A percentile compares a stretch with the other conserved stretches of the same genome.
Conservation (phyloP, 2,329 filamentous ascomycete species). For the Fusarium staphyleae region DNA sequence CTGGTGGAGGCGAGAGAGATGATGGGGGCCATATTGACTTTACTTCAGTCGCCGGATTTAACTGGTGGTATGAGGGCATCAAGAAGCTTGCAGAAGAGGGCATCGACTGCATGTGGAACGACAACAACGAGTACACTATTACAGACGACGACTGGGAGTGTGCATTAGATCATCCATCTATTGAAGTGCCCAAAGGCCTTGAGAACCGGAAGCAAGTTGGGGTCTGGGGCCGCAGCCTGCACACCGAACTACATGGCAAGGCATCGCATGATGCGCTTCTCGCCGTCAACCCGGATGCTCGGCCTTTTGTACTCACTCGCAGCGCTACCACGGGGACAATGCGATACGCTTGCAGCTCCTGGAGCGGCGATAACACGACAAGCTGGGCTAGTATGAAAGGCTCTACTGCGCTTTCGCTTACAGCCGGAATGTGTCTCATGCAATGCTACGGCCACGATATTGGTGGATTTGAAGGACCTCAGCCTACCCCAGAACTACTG, state of each 20-base stretch:
- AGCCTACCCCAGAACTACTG: slow-evolving; percentile 73
- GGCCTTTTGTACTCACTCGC: slow-evolving; percentile 74
- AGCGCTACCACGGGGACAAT: slow-evolving; percentile 75
- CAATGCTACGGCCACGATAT: slow-evolving; percentile 78
- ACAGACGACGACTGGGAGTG: slow-evolving; percentile 71
- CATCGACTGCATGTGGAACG: slow-evolving; percentile 80
- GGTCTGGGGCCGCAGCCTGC: slow-evolving; percentile 72
- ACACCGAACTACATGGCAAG: slow-evolving; percentile 76
- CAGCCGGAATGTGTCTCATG: slow-evolving; percentile 71
- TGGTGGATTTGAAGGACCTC: slow-evolving; percentile 76
- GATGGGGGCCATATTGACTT: slow-evolving; percentile 78
- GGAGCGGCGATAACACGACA: slow-evolving; percentile 78
- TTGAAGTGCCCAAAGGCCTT: slow-evolving; percentile 43
- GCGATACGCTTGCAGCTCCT: slow-evolving; percentile 73
- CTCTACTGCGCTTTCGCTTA: slow-evolving; percentile 72
- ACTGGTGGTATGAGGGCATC: slow-evolving; percentile 76
- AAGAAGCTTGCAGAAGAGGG: slow-evolving; percentile 66
- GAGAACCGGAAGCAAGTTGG: slow-evolving; percentile 59
- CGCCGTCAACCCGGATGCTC: slow-evolving; percentile 62
- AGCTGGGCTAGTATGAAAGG: slow-evolving; percentile 78
- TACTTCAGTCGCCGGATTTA: slow-evolving; percentile 69
- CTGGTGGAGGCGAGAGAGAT: slow-evolving; percentile 73
- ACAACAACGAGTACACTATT: slow-evolving; percentile 78
- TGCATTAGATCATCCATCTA: slow-evolving; percentile 55
- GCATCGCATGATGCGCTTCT: slow-evolving; percentile 72